Evolutionary conservation across 1,284 basidiomycete genomes (phyloP).

Genomic region (Boletus albobrunnescens): DNA sequence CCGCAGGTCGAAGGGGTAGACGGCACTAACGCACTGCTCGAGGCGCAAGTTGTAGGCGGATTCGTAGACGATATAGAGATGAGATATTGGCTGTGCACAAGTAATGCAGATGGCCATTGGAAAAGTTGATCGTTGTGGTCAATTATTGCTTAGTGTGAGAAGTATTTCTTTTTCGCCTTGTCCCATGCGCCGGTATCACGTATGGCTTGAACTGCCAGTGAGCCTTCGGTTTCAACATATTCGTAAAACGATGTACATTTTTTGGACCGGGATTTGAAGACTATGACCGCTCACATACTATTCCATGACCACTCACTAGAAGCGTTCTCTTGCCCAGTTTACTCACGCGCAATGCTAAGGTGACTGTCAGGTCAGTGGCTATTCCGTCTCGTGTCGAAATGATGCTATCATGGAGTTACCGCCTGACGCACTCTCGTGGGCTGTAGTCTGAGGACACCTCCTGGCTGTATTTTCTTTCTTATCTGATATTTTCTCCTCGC

Average conservation of each 20-base stretch:
- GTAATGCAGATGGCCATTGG: conserved; percentile 72
- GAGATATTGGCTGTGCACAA: conserved; percentile 63
- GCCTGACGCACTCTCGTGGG: conserved; percentile 53
- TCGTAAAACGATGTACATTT: conserved; percentile 48
- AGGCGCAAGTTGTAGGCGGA: conserved; percentile 81
- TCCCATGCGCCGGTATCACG: too few relatives aligned
- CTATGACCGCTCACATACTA: too few relatives aligned
- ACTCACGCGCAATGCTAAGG: neutral
- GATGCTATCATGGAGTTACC: conserved; percentile 73
- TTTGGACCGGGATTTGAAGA: conserved; percentile 44
- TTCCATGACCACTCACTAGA: too few relatives aligned
- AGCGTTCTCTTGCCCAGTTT: too few relatives aligned
- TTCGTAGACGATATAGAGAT: conserved; percentile 82
- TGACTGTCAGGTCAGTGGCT: conserved; percentile 3
- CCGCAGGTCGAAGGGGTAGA: neutral
- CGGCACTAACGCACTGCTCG: conserved; percentile 61
- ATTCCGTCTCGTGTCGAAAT: conserved; percentile 11
- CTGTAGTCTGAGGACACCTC: conserved; percentile 60
- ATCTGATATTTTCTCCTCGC: conserved; percentile 13
- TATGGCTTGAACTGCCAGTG: neutral
- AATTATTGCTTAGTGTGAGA: conserved; percentile 6
- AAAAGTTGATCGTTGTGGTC: neutral
- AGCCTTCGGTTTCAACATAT: neutral
- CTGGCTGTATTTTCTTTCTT: conserved; percentile 57
- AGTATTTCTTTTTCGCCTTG: neutral